Conservation (phyloP, 169 alveolate species). For the Babesia caballi region DNA sequence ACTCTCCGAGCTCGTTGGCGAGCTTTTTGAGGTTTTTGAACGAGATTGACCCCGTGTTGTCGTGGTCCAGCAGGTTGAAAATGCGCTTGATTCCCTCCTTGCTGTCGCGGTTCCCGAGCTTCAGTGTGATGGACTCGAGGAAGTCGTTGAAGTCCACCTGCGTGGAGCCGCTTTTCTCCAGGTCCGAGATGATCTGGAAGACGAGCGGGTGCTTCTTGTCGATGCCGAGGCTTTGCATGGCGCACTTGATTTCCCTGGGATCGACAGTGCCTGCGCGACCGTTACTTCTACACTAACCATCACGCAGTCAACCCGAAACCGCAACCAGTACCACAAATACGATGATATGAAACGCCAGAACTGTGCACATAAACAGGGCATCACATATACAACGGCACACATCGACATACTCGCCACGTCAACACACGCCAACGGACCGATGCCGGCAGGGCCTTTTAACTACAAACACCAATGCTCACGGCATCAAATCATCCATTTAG, state of each 20-base stretch:
- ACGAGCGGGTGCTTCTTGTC: conserved; percentile 98
- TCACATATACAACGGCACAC: no score
- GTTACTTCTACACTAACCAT: no score
- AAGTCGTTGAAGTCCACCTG: conserved; percentile 96
- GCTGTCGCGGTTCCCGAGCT: conserved; percentile 95
- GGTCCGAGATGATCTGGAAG: conserved; percentile 96
- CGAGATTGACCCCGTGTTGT: conserved; percentile 93
- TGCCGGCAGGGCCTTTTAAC: no score
- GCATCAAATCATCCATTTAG: no score
- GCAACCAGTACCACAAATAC: no score
- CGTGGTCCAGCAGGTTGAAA: conserved; percentile 96
- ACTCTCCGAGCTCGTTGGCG: conserved; percentile 98
- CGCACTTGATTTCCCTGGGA: conserved; percentile 98
- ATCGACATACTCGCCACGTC: no score
- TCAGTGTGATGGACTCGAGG: conserved; percentile 96
- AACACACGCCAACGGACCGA: no score
- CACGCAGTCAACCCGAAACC: no score
- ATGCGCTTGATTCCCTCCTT: conserved; percentile 97
- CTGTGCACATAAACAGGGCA: no score
- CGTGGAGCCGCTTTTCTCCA: conserved; percentile 94
- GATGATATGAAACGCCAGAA: no score
- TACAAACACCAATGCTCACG: no score
- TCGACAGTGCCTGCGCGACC: conserved; percentile 88
- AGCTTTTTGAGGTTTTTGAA: conserved; percentile 94
- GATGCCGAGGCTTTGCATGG: conserved; percentile 98